Evolutionary conservation across 2,329 filamentous ascomycete species (phyloP), one percentile per base, ranked within the genome.

Genomic region (Fusarium piperis): DNA sequence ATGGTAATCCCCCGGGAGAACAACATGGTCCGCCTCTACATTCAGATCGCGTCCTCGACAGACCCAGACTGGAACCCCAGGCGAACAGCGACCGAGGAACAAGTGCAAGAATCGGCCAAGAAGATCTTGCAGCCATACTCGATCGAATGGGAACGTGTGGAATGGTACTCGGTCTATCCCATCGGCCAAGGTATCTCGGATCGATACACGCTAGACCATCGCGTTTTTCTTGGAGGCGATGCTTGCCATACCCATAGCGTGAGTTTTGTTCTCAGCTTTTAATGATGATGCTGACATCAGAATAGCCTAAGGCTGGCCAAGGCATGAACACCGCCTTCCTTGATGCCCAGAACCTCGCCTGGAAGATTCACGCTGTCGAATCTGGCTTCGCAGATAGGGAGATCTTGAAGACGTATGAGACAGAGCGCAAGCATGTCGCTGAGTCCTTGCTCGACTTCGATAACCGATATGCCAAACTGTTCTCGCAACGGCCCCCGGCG

Each of bases 331-430:
- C 92, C 0, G 92, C 91, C 4, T 94, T 94, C 82, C 84, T 93
- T 58, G 92, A 95, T 74, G 94, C 94, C 1, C 89, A 94, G 67
- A 98, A 98, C 80, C 86, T 98, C 41, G 95, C 95, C 9, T 98
- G 95, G 95, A 98, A 98, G 84, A 93, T 98, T 58, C 95, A 97
- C 79, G 91, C 93, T 36, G 95, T 98, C 11, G 94, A 97, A 79
- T 87, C 88, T 28, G 94, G 94, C 13, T 93, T 97, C 73, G 93
- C 94, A 1, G 83, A 90, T 32, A 91, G 93, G 67, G 88, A 89
- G 4, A 86, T 96, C 18, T 87, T 98, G 57, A 89, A 91, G 68
- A 96, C 95, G 0, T 98, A 98, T 80, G 94, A 98, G 82, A 86
- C 88, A 3, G 95, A 98, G 82, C 91, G 95, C 64, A 95, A 93